Evolutionary conservation across 306 rosid species (phyloP).

Genomic region (Glycine soja): DNA sequence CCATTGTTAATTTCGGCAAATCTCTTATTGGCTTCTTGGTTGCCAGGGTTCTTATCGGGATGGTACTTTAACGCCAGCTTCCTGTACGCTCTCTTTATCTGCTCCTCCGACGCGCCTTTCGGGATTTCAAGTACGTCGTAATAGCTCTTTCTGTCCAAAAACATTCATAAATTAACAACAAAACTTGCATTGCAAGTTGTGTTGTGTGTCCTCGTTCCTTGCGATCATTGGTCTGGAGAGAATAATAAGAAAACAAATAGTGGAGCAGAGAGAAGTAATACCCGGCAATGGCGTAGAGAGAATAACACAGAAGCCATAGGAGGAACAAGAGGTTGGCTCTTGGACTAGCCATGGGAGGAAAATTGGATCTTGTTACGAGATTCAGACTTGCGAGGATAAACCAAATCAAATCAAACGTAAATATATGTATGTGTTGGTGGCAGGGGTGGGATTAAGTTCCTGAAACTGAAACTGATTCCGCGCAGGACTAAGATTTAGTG

Average conservation of each 20-base stretch:
- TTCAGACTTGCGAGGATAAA: not conserved
- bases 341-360: constrained; percentile 60
- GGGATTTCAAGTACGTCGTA: constrained; percentile 72
- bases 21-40: constrained; percentile 76
- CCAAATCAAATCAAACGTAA: not conserved
- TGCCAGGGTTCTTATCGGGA: constrained; percentile 85
- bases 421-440: too few species aligned
- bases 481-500: too few species aligned
- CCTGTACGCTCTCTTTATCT: constrained; percentile 84
- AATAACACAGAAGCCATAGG: constrained; percentile 58
- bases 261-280: constrained; percentile 25
- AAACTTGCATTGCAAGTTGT: not conserved
- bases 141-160: constrained; percentile 64
- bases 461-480: too few species aligned
- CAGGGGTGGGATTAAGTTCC: too few species aligned
- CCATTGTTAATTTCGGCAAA: constrained; percentile 83
- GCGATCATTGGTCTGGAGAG: not conserved
- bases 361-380: constrained; percentile 16
- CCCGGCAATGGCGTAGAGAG: constrained; percentile 67
- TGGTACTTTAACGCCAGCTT: constrained; percentile 88
- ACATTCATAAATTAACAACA: not conserved
- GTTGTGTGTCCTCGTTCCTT: not conserved
- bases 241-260: not conserved
- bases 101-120: constrained; percentile 76
- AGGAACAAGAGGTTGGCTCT: constrained; percentile 56